phyloP scores from a whole-genome alignment of 2,329 filamentous ascomycete genomes.

The Botrytis fabae region DNA sequence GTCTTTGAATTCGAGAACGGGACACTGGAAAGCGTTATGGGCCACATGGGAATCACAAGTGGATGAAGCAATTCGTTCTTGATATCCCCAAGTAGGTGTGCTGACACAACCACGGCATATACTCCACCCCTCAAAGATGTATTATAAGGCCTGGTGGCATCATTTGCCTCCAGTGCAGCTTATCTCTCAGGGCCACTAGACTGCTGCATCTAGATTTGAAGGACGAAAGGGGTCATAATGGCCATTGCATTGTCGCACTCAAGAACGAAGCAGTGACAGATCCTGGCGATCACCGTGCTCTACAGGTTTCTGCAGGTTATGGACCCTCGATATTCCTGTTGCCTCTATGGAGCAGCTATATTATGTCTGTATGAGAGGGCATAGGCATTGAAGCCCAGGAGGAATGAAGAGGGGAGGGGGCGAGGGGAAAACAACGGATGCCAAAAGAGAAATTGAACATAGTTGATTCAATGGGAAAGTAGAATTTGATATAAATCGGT shows the following conservation, averaged over 20 bases:
- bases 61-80: neutral
- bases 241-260: neutral
- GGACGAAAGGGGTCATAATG: neutral
- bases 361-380: neutral
- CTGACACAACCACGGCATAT: neutral
- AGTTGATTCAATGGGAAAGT: neutral
- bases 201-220: neutral
- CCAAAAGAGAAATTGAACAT: neutral
- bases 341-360: neutral
- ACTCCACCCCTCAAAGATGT: neutral
- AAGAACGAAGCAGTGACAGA: neutral
- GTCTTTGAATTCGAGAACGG: neutral
- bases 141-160: neutral
- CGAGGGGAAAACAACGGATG: neutral
- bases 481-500: neutral
- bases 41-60: neutral
- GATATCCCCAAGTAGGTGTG: neutral
- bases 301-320: neutral
- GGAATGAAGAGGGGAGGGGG: neutral
- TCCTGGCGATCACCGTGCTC: neutral
- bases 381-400: neutral
- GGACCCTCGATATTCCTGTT: neutral
- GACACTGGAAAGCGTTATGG: neutral
- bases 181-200: neutral
- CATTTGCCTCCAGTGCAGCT: neutral